A percentile compares a stretch with the other conserved stretches of the same genome.
Evolutionary conservation across 2,329 filamentous ascomycete genomes (phyloP).

Genomic region (Trichoderma atrobrunneum): DNA sequence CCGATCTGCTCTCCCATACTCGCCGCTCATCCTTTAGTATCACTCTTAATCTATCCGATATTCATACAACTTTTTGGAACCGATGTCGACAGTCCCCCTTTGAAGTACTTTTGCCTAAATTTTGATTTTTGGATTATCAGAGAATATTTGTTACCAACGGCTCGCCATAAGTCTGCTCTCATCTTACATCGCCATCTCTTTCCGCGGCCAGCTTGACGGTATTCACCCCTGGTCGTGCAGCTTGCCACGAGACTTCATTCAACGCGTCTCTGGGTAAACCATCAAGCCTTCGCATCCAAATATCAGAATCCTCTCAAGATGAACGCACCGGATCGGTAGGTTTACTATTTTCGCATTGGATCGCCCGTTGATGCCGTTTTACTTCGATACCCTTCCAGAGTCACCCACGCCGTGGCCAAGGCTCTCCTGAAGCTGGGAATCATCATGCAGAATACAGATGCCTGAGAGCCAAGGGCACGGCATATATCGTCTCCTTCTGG

Average conservation of each 20-base stretch:
- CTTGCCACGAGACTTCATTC: not conserved
- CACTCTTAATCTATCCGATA: not conserved
- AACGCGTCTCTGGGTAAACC: not conserved
- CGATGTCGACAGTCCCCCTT: constrained; percentile 6
- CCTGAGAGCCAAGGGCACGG: not conserved
- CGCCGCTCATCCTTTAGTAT: not conserved
- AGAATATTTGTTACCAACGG: not conserved
- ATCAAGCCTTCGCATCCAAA: not conserved
- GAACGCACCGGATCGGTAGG: constrained; percentile 58
- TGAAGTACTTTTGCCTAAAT: not conserved
- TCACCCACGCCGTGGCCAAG: not conserved
- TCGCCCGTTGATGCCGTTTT: not conserved
- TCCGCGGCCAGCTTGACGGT: not conserved
- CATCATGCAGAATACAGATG: not conserved
- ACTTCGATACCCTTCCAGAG: not conserved
- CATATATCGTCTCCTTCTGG: not conserved
- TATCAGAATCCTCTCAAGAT: constrained; percentile 35
- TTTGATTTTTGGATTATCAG: constrained; percentile 19
- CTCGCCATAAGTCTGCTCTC: not conserved
- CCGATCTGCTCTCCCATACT: constrained; percentile 8
- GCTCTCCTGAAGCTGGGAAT: not conserved
- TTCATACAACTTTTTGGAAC: constrained; percentile 1
- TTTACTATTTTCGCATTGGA: constrained; percentile 13
- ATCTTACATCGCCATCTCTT: not conserved
- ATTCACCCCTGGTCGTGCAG: not conserved